Evolutionary conservation across 805 yeast species (phyloP).

Genomic region (Tetrapisispora pingtungensis): DNA sequence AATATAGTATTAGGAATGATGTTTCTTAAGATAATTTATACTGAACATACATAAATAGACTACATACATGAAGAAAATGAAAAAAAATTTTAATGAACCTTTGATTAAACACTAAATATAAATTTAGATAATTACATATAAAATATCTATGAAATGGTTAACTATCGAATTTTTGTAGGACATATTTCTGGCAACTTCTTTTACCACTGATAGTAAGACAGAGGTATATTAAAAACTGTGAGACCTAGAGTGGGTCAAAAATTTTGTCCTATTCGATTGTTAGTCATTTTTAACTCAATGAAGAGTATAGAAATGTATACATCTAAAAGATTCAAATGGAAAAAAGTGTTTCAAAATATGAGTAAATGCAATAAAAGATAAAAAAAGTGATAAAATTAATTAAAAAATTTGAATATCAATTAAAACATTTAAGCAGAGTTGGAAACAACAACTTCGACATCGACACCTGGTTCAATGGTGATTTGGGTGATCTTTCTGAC

Average conservation of each 20-base stretch:
- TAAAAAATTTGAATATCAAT: background rate
- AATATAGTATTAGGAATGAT: too few species aligned
- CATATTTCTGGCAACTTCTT: conserved; percentile 8
- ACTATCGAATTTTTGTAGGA: background rate
- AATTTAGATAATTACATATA: conserved; percentile 1
- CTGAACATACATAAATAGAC: too few species aligned
- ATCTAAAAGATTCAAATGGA: background rate
- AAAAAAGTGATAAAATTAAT: background rate
- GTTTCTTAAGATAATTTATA: too few species aligned
- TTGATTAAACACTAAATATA: background rate
- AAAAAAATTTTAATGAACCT: background rate
- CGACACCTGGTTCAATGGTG: conserved; percentile 99
- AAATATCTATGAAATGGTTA: background rate
- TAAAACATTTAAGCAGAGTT: conserved; percentile 11
- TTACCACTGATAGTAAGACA: conserved; percentile 33
- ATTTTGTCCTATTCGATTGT: background rate
- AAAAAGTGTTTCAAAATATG: background rate
- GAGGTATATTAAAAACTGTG: conserved; percentile 31
- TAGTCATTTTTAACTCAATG: background rate
- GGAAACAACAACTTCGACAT: conserved; percentile 88
- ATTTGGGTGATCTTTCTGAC: conserved; percentile 95
- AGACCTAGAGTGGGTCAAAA: conserved; percentile 31
- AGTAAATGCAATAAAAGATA: background rate
- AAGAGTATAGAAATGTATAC: conserved; percentile 2
- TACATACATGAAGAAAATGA: too few species aligned